Percentiles rank a stretch among this genome's conserved stretches.
Conservation (phyloP, 345 rosid genomes). For the Eucalyptus caleyi region DNA sequence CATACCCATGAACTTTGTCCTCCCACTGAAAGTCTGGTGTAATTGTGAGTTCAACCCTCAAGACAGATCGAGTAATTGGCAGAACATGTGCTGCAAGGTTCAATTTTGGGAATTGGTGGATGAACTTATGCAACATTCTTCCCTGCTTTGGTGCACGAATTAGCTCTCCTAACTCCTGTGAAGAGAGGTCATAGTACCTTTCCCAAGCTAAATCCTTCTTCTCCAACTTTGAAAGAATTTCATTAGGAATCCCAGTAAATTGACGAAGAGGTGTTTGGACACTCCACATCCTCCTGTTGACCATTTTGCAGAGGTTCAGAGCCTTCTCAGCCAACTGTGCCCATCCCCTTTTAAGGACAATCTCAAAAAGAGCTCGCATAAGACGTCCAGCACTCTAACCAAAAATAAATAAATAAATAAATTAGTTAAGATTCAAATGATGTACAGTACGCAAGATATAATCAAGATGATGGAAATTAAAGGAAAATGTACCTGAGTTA, state of each 20-base stretch:
- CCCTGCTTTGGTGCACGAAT: slow-evolving; percentile 85
- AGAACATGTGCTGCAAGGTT: slow-evolving; percentile 79
- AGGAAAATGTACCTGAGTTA: slow-evolving; percentile 61
- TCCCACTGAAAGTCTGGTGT: slow-evolving; percentile 97
- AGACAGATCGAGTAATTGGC: slow-evolving; percentile 81
- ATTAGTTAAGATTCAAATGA: background rate
- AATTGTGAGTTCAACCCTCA: slow-evolving; percentile 81
- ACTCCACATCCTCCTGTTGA: slow-evolving; percentile 94
- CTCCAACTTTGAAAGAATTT: slow-evolving; percentile 77
- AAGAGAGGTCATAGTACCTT: slow-evolving; percentile 81
- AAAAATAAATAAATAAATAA: background rate
- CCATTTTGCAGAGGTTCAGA: slow-evolving; percentile 85
- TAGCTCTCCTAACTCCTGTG: slow-evolving; percentile 93
- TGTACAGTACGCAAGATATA: background rate
- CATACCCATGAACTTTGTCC: slow-evolving; percentile 83
- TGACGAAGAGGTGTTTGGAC: slow-evolving; percentile 94
- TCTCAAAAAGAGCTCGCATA: slow-evolving; percentile 85
- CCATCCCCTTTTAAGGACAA: slow-evolving; percentile 93
- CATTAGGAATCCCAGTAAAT: slow-evolving; percentile 72
- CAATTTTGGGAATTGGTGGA: slow-evolving; percentile 89
- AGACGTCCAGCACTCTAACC: slow-evolving; percentile 88
- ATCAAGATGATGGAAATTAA: background rate
- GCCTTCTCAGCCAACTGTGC: slow-evolving; percentile 92
- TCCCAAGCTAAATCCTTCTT: slow-evolving; percentile 98
- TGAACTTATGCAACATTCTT: slow-evolving; percentile 67